Evolutionary conservation across 2,329 filamentous ascomycete species (phyloP).

Genomic region (Botrytis squamosa): DNA sequence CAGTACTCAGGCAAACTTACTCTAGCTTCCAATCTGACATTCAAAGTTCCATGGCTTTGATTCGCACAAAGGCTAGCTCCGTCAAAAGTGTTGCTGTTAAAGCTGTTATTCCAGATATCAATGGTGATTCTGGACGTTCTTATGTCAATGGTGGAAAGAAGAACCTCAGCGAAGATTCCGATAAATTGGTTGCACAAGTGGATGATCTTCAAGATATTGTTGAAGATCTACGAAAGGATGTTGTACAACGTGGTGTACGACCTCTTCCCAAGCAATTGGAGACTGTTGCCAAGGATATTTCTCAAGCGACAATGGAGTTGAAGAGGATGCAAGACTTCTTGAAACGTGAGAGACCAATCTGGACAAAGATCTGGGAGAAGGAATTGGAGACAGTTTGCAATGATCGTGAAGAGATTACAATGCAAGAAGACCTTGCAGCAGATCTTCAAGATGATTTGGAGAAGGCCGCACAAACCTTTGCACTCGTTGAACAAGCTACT

Average conservation of each 20-base stretch:
- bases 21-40: constrained; percentile 87
- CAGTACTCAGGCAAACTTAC: constrained; percentile 89
- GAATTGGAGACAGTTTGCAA: constrained; percentile 94
- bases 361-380: constrained; percentile 99
- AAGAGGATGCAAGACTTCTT: constrained; percentile 94
- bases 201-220: constrained; percentile 97
- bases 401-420: constrained; percentile 88
- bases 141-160: constrained; percentile 89
- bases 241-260: constrained; percentile 87
- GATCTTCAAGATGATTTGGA: constrained; percentile 94
- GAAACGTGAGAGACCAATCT: constrained; percentile 87
- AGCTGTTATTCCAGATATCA: constrained; percentile 66
- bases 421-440: constrained; percentile 92
- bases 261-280: constrained; percentile 89
- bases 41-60: constrained; percentile 78
- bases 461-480: constrained; percentile 90
- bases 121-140: constrained; percentile 75
- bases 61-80: constrained; percentile 76
- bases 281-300: constrained; percentile 83
- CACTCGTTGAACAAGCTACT: constrained; percentile 94
- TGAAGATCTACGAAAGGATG: constrained; percentile 95
- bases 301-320: constrained; percentile 75
- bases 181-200: constrained; percentile 85
- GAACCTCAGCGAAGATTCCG: constrained; percentile 79
- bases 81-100: constrained; percentile 76